Base-by-base conservation (phyloP, 2,329 filamentous ascomycete genomes). In the Sphaerostilbella broomeana region DNA sequence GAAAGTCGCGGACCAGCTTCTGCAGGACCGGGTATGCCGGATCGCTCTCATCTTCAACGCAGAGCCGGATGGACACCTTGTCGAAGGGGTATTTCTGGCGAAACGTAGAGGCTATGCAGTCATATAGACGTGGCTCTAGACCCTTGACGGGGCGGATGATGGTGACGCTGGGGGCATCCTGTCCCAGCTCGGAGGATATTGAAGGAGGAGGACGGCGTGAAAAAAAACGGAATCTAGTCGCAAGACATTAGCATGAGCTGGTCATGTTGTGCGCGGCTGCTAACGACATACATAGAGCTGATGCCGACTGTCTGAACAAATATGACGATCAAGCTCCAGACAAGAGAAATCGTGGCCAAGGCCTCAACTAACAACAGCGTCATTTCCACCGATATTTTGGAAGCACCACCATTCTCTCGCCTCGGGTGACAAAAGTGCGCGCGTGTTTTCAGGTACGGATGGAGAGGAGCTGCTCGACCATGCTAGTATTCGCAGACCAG, bases 111-210 rank as follows among this genome's bases (percentile, higher is more conserved):
- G 85, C 84, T 27, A 98, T 81, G 56, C 92, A 97, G 55, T 95
- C 86, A 70, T 94, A 95, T 17, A 97, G 78, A 48, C 80, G 77
- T 4, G 88, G 85, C 59, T 97, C 92, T 40, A 94, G 72, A 45
- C 89, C 92, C 64, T 95, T 97, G 48, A 95, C 82, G 0, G 92
- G 94, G 3, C 92, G 84, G 50, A 98, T 88, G 45, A 95, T 75
- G 21, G 92, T 97, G 53, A 98, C 74, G 64, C 86, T 81, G 12
- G 89, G 90, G 3, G 87, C 69, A 48, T 73, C 58, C 27, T 64
- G 54, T 4, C 63, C 61, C 1, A 81, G 62, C 1, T 59, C 60
- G 2, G 76, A 63, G 3, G 77, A 77, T 12, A 73, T 56, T 5
- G 75, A 65, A 5, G 67, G 60, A n/a, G 57, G 54, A 2, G 71